Conservation (phyloP, 2,329 filamentous ascomycete genomes). For the Ascosphaera apis region DNA sequence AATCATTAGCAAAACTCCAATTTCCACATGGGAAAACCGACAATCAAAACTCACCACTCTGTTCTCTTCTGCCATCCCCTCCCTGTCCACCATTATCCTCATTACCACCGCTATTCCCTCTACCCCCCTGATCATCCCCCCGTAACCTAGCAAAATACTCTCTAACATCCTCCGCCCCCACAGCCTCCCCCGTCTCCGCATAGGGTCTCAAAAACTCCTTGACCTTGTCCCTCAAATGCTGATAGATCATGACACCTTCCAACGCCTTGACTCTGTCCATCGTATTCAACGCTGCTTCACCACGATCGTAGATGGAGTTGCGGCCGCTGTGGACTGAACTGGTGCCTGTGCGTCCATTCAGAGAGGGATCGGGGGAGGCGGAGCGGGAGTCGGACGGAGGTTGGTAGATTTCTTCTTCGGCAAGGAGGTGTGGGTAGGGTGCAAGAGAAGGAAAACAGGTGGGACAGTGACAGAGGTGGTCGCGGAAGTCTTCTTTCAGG, state of each 20-base stretch:
- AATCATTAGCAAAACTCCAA: too few relatives aligned
- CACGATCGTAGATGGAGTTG: constrained; percentile 67
- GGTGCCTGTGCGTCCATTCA: constrained; percentile 16
- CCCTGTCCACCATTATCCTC: constrained; percentile 10
- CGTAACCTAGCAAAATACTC: constrained; percentile 83
- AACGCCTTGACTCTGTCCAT: constrained; percentile 86
- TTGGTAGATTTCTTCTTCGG: constrained; percentile 87
- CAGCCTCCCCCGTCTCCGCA: constrained; percentile 68
- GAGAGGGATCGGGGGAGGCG: constrained; percentile 32
- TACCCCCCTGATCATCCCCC: constrained; percentile 57
- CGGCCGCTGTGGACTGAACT: constrained; percentile 33
- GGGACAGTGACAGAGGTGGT: constrained; percentile 58
- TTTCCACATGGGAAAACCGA: not conserved
- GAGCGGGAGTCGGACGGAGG: constrained; percentile 45
- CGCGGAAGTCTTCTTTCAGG: constrained; percentile 54
- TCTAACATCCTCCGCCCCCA: constrained; percentile 91
- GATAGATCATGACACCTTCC: constrained; percentile 95
- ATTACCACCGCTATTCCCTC: constrained; percentile 19
- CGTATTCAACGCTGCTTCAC: constrained; percentile 75
- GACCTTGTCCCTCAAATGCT: constrained; percentile 86
- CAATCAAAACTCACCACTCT: constrained; percentile 20
- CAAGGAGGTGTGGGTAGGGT: constrained; percentile 56
- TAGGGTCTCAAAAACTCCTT: constrained; percentile 87
- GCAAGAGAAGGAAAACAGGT: constrained; percentile 55
- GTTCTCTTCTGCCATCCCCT: constrained; percentile 19